phyloP scores from a whole-genome alignment of 1,139 yeast genomes.

The Hanseniaspora sp. region DNA sequence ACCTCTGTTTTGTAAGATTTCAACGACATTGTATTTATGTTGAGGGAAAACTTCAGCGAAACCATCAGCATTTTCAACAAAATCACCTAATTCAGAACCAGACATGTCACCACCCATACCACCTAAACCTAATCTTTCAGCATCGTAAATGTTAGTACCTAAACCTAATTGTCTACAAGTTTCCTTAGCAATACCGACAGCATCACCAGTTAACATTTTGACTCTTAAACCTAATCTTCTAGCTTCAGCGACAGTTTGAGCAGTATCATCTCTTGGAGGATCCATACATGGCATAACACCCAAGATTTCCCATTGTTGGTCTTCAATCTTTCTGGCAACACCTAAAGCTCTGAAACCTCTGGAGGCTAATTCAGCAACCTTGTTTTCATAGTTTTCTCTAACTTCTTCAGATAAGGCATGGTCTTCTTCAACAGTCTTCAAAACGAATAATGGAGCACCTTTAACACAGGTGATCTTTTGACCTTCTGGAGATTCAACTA shows the following conservation, averaged over 20 bases:
- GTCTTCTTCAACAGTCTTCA: slow-evolving; percentile 92
- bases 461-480: slow-evolving; percentile 92
- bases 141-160: slow-evolving; percentile 94
- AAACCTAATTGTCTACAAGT: slow-evolving; percentile 95
- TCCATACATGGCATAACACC: slow-evolving; percentile 99
- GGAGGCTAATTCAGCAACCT: slow-evolving; percentile 93
- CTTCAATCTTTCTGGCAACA: slow-evolving; percentile 99
- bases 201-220: slow-evolving; percentile 98
- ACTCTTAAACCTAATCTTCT: slow-evolving; percentile 87
- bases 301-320: slow-evolving; percentile 95
- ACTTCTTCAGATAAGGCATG: slow-evolving; percentile 93
- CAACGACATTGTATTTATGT: slow-evolving; percentile 88
- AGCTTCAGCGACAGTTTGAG: slow-evolving; percentile 89
- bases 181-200: slow-evolving; percentile 97
- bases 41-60: slow-evolving; percentile 97
- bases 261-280: slow-evolving; percentile 98
- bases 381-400: slow-evolving; percentile 90
- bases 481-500: slow-evolving; percentile 92
- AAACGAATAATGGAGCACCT: slow-evolving; percentile 93
- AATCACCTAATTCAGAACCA: slow-evolving; percentile 91
- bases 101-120: slow-evolving; percentile 87
- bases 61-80: slow-evolving; percentile 94
- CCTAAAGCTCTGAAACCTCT: slow-evolving; percentile 98
- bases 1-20: slow-evolving; percentile 81
- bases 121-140: slow-evolving; percentile 91